A percentile compares a stretch with the other conserved stretches of the same genome.
phyloP scores from a whole-genome alignment of 1,284 basidiomycete genomes.

The Spongiforma sp. region DNA sequence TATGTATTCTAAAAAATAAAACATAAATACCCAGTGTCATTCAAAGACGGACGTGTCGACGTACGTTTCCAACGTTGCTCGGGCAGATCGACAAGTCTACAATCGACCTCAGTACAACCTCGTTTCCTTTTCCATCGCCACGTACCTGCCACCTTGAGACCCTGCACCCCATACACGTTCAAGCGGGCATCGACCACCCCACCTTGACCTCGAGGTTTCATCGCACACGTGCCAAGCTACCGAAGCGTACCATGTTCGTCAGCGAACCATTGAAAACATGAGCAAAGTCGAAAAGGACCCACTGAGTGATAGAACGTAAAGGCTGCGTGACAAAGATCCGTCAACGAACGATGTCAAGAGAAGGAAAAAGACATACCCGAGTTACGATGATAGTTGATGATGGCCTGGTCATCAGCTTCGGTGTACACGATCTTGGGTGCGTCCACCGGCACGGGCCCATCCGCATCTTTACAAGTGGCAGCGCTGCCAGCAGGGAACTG shows the following conservation, averaged over 20 bases:
- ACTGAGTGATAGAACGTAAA: conserved; percentile 46
- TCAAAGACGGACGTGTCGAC: neutral
- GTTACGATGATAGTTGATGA: conserved; percentile 47
- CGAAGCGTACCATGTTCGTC: neutral
- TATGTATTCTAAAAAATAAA: too few species aligned
- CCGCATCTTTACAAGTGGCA: conserved; percentile 43
- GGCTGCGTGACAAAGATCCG: neutral
- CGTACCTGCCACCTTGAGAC: conserved; percentile 25
- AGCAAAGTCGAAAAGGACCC: conserved; percentile 17
- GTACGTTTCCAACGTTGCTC: conserved; percentile 19
- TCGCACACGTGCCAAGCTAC: conserved; percentile 28
- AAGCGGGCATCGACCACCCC: conserved; percentile 23
- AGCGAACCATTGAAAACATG: neutral
- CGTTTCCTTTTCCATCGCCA: neutral
- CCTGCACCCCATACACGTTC: conserved; percentile 24
- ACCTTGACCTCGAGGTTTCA: conserved; percentile 17
- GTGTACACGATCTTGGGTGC: conserved; percentile 58
- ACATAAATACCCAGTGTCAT: too few species aligned
- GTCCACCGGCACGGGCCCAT: conserved; percentile 45
- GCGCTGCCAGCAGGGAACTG: conserved; percentile 41
- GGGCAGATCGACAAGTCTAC: conserved; percentile 27
- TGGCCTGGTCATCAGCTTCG: conserved; percentile 56
- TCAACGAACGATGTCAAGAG: neutral
- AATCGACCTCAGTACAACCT: neutral
- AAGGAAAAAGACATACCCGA: conserved; percentile 19